Evolutionary conservation across 2,329 filamentous ascomycete species (phyloP), one percentile per base, ranked within the genome.

Genomic region (Calonectria multiphialidica): DNA sequence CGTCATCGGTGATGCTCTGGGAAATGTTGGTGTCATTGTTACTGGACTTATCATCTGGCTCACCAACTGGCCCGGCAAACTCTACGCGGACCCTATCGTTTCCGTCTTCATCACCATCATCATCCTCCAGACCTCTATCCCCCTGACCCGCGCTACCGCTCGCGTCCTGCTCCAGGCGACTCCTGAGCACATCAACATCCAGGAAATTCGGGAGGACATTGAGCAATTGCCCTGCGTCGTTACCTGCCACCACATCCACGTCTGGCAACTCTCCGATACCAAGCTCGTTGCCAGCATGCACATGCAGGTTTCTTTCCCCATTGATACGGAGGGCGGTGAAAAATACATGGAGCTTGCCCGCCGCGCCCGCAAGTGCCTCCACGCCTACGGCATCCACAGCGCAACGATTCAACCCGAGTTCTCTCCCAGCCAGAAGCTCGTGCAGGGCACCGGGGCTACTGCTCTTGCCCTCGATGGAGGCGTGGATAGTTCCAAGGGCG

Each of bases 321-420:
- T 98, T 83, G 93, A 95, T 81, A 94, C 94, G 61, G 91, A 95
- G 77, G 93, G 93, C 49, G 91, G 90, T 47, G 90, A 90, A 80
- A 92, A 93, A 79, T 99, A 98, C 85, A 99, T 99, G 96, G 90
- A 93, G 75, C 90, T 99, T 45, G 95, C 96, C 23, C 92, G 91
- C 71, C 92, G 93, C 69, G 94, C 97, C 21, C 90, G 96, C 59
- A 93, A 93, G 80, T 99, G 97, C 80, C 91, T 99, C 3, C 97
- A 99, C 83, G 96, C 92, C 42, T 98, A 98, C 79, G 96, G 97
- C 68, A 98, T 99, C 76, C 97, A 99, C 86, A 97, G 94, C 44
- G 96, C 95, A 42, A 99, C 97, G 15, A 98, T 99, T 78, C 97
- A 99, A 84, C 97, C 97, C 7, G 97, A 99, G 83, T 99, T 93